Evolutionary conservation across 306 rosid species (phyloP), one percentile per base, ranked within the genome.

Genomic region (Adenanthera pavonina): DNA sequence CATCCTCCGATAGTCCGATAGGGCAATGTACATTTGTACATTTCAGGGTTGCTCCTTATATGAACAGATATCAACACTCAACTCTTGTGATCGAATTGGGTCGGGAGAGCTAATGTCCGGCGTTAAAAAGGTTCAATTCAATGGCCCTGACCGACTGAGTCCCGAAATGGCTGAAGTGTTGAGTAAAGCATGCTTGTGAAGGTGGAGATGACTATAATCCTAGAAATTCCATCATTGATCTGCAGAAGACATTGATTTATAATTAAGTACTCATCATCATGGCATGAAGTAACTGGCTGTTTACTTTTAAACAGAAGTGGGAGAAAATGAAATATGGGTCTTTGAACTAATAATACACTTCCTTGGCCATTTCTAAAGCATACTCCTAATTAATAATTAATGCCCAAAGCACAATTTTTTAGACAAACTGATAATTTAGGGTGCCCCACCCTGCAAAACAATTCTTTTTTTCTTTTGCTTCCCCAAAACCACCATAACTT

Each of bases 211-310:
- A 56, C 72, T 14, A 20, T 7, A 15, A 11, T 61, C 59, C 68
- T 73, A 51, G 4, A 52, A 48, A 10, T 20, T 10, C 54, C 57
- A 2, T 72, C 85, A 76, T 72, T 69, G 56, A 69, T 86, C 87
- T 86, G 89, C 53, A 66, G 53, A 75, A 33, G 19, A 16, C 10
- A 46, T 38, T 76, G 2, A 48, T 60, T 67, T 25, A 15, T 64
- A 46, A 82, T 33, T 40, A 47, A 70, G 46, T 33, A 71, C 33
- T 71, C 78, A 65, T 33, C 13, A 62, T 43, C 19, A 43, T 7
- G 38, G 34, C 71, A 49, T 33, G 36, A 74, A 79, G 30, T 38
- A 74, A 49, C 61, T 47, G 48, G 10, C 72, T 30, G 2, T 67
- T 51, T 3, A 76, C 56, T 20, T 47, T 25, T 16, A 19, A 36